These are phyloP conservation scores for Boletus rubescentipes DNA, from an alignment of 768 basidiomycete genomes.

Conservation along the genomic window DNA sequence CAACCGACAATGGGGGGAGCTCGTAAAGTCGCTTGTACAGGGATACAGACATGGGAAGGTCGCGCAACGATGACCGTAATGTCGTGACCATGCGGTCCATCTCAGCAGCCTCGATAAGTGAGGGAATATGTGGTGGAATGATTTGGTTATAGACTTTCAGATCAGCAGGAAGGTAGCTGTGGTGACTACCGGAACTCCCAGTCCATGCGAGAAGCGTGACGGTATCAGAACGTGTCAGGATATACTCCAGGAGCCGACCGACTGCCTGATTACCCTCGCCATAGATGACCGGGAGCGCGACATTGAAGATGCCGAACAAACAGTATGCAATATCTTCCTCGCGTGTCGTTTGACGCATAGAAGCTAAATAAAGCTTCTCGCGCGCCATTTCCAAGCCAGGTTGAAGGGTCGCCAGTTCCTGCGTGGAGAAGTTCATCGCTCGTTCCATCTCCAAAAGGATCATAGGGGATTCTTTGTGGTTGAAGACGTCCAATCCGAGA, in stretches of 20 bases:
- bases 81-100: neutral
- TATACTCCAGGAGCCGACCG: no score
- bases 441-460: no score
- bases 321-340: slow-evolving; percentile 13
- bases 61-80: neutral
- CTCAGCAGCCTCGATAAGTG: neutral
- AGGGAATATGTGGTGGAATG: neutral
- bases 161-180: slow-evolving; percentile 1
- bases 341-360: neutral
- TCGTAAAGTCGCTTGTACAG: neutral
- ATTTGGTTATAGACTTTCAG: slow-evolving; percentile 1
- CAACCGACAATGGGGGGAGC: neutral
- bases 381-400: slow-evolving; percentile 1
- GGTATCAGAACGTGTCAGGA: no score
- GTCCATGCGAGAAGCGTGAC: no score
- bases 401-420: neutral
- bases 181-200: neutral
- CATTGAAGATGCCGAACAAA: slow-evolving; percentile 7
- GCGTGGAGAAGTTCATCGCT: neutral
- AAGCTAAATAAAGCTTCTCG: no score
- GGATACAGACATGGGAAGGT: neutral
- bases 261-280: no score
- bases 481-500: neutral
- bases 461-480: slow-evolving; percentile 8
- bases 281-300: slow-evolving; percentile 10